phyloP scores from a whole-genome alignment of 257 asterid genomes.

The Solanum piurae region DNA sequence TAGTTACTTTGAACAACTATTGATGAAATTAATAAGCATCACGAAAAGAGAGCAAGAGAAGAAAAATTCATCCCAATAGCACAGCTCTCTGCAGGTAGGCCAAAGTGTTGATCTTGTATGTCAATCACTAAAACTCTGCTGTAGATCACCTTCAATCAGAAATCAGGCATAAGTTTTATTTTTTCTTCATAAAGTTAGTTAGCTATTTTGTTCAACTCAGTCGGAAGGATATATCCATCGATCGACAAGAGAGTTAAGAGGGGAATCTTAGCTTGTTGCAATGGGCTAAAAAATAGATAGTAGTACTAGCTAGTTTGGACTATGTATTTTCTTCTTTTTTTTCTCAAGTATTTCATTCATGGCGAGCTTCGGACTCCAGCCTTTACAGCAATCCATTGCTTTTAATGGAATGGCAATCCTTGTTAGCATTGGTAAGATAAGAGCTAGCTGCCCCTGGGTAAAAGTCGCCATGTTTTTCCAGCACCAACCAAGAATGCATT shows the following conservation, averaged over 20 bases:
- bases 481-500: too few species aligned
- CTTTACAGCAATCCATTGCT: background rate
- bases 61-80: background rate
- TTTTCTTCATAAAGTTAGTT: background rate
- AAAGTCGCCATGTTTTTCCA: background rate
- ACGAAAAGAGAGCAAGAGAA: background rate
- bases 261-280: background rate
- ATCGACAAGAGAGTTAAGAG: too few species aligned
- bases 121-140: background rate
- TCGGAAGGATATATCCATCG: too few species aligned
- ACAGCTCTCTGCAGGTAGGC: too few species aligned
- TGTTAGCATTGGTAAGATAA: background rate
- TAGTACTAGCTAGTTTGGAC: background rate
- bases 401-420: background rate
- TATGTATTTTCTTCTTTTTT: background rate
- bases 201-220: background rate
- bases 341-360: background rate
- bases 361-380: background rate
- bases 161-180: background rate
- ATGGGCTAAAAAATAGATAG: too few species aligned
- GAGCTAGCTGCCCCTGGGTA: too few species aligned
- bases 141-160: background rate
- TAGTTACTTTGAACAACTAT: too few species aligned
- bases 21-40: background rate
- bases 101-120: too few species aligned